phyloP scores from a whole-genome alignment of 441 rosid genomes.

The Cnidoscolus chayamansa region DNA sequence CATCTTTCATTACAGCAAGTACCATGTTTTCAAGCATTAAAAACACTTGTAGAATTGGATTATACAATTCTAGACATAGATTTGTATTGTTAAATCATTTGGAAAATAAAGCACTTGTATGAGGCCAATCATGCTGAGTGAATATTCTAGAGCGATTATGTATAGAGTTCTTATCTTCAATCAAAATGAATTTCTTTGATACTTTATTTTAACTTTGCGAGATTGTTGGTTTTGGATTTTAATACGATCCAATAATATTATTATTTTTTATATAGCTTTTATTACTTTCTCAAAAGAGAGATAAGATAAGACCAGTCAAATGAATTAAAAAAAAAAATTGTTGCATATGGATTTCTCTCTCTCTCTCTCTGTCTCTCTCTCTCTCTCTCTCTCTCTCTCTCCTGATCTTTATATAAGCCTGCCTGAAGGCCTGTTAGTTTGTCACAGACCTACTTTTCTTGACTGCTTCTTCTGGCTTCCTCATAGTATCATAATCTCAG shows the following conservation, averaged over 20 bases:
- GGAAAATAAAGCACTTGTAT: neutral
- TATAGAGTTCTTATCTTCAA: no score
- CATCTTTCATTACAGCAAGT: neutral
- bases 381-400: neutral
- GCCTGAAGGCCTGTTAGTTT: constrained; percentile 23
- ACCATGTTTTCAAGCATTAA: neutral
- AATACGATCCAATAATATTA: neutral
- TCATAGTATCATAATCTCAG: constrained; percentile 19
- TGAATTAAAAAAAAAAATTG: constrained; percentile 14
- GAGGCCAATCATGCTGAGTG: neutral
- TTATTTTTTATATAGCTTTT: neutral
- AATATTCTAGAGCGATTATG: neutral
- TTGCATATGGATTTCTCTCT: constrained; percentile 10
- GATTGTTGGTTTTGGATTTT: neutral
- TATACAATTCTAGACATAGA: no score
- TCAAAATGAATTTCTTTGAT: no score
- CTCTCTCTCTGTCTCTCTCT: no score
- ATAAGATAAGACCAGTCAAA: constrained; percentile 39
- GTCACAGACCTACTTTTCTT: constrained; percentile 26
- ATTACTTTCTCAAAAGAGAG: neutral
- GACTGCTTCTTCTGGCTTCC: constrained; percentile 20
- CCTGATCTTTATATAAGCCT: constrained; percentile 33
- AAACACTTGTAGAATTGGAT: no score
- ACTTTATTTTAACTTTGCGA: no score
- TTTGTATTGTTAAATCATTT: no score